Conservation (phyloP, 805 yeast species). For the Wickerhamomyces subpelliculosus region DNA sequence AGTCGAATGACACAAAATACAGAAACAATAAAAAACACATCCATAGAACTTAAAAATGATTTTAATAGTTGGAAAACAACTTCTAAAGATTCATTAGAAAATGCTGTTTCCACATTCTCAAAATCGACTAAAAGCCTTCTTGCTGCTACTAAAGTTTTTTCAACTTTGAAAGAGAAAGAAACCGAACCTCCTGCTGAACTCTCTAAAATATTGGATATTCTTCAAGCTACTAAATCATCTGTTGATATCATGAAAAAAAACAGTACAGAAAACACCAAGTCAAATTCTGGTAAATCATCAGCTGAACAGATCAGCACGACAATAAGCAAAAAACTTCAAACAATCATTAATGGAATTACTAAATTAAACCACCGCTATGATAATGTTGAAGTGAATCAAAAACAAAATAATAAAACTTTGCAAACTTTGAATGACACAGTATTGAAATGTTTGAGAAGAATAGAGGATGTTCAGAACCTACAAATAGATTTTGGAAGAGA, state of each 20-base stretch:
- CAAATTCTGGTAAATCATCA: too few relatives aligned
- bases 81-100: not conserved
- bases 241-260: not conserved
- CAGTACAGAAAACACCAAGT: not conserved
- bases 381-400: not conserved
- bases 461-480: slow-evolving; percentile 3
- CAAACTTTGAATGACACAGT: slow-evolving; percentile 2
- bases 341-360: not conserved
- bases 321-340: not conserved
- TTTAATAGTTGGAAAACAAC: not conserved
- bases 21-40: not conserved
- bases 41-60: not conserved
- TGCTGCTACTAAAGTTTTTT: not conserved
- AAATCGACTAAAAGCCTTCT: not conserved
- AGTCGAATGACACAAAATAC: slow-evolving; percentile 11
- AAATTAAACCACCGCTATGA: not conserved
- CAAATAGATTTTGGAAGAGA: slow-evolving; percentile 1
- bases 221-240: not conserved
- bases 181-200: too few relatives aligned
- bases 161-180: not conserved
- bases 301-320: too few relatives aligned
- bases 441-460: slow-evolving; percentile 1
- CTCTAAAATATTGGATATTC: not conserved
- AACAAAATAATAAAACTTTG: not conserved
- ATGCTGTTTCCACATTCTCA: not conserved